A percentile compares a stretch with the other conserved stretches of the same genome.
phyloP scores from a whole-genome alignment of 2,329 filamentous ascomycete species.

The Fusarium staphyleae region DNA sequence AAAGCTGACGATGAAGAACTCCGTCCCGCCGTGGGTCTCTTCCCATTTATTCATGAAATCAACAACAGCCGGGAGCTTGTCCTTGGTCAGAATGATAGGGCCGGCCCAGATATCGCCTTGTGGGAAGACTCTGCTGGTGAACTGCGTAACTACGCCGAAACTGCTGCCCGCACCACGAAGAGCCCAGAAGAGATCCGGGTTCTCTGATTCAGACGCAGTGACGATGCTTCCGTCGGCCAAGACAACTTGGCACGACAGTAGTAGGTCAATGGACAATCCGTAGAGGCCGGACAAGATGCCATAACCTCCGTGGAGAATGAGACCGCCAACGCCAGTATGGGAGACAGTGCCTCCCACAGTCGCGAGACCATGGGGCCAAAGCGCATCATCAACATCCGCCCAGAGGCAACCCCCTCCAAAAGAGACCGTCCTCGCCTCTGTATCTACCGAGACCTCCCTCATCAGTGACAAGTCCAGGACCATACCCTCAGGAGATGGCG shows the following conservation, averaged over 20 bases:
- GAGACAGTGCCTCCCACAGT: conserved; percentile 69
- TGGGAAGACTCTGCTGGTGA: conserved; percentile 45
- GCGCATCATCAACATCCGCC: conserved; percentile 61
- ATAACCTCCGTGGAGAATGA: conserved; percentile 65
- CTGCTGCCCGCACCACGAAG: conserved; percentile 51
- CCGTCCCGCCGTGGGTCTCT: conserved; percentile 35
- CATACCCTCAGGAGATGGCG: conserved; percentile 57
- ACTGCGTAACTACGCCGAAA: conserved; percentile 53
- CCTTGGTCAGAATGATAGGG: conserved; percentile 35
- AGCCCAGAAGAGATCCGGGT: conserved; percentile 53
- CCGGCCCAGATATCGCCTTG: conserved; percentile 46
- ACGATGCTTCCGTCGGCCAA: conserved; percentile 49
- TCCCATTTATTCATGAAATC: conserved; percentile 43
- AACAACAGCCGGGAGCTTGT: conserved; percentile 41
- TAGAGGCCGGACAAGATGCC: conserved; percentile 62
- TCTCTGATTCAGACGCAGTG: conserved; percentile 51
- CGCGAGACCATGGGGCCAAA: conserved; percentile 59
- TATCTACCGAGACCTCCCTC: conserved; percentile 57
- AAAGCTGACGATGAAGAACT: conserved; percentile 28
- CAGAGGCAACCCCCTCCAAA: conserved; percentile 61
- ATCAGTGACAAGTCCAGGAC: conserved; percentile 63
- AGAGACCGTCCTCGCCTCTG: conserved; percentile 52
- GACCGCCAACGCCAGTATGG: conserved; percentile 67
- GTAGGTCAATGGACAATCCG: conserved; percentile 57
- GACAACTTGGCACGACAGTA: conserved; percentile 51